Evolutionary conservation across 768 basidiomycete genomes (phyloP), one percentile per base, ranked within the genome.

Genomic region (Collybiopsis confluens): DNA sequence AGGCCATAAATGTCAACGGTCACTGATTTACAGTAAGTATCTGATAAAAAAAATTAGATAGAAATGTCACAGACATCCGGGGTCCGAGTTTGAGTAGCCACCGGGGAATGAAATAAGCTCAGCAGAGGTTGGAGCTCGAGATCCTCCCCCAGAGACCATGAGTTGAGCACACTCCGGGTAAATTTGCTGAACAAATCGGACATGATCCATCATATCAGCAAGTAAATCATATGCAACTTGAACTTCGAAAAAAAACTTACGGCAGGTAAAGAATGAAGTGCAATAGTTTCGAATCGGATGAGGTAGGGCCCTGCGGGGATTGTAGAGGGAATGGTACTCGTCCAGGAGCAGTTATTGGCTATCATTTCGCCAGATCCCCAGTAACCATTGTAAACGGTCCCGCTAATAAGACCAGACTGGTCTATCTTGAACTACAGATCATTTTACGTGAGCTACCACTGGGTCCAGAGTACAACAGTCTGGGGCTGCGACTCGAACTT

Each of bases 161-260:
- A 76, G 65, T 57, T 78, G 76, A 10, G 76, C 76, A 51, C 76
- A 76, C 60, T 85, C 81, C 0, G 86, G 83, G 62, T 90, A 90
- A 66, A 88, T 81, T 76, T 90, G 82, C 66, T 82, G n/a, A 9
- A 23, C 10, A 23, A n/a, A n/a, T n/a, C n/a, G 9, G 11, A 20
- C 2, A 48, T 21, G 26, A 23, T 16, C 33, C 16, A 47, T 64
- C 13, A 67, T 45, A 13, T 36, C 37, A 42, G 15, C 7, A 30
- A 2, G 26, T 23, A 24, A 43, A 15, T 7, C 11, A 21, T 8
- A 24, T 23, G 40, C 23, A 36, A 40, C 33, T 13, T 37, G 45
- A 16, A n/a, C 26, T n/a, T 30, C 21, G 15, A 18, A 16, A 18
- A 16, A 15, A 38, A 9, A 41, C 69, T 54, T 59, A 78, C 76